Conservation (phyloP, 805 yeast genomes). For the Cyberlindnera xylosilytica region DNA sequence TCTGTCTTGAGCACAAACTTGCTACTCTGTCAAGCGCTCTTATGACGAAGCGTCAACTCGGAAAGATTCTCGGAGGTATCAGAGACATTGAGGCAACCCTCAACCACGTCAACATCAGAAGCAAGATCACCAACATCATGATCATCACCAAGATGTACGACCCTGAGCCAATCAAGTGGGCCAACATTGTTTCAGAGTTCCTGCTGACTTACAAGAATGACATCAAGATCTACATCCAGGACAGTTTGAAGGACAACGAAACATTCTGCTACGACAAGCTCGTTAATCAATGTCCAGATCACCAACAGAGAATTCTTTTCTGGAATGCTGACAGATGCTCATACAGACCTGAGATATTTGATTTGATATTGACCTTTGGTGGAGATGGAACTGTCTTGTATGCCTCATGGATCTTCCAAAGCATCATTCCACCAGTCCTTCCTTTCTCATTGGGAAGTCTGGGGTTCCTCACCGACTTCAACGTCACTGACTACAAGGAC, state of each 20-base stretch:
- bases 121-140: conserved; percentile 26
- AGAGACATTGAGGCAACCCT: conserved; percentile 30
- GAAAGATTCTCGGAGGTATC: conserved; percentile 28
- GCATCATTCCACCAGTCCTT: conserved; percentile 60
- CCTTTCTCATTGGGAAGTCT: conserved; percentile 65
- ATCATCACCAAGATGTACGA: conserved; percentile 31
- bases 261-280: conserved; percentile 13
- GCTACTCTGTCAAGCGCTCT: conserved; percentile 19
- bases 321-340: conserved; percentile 27
- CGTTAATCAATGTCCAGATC: conserved; percentile 5
- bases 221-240: conserved; percentile 22
- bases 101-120: conserved; percentile 27
- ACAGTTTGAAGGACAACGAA: conserved; percentile 11
- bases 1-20: conserved; percentile 18
- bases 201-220: conserved; percentile 19
- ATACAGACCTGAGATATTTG: conserved; percentile 38
- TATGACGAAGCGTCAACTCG: conserved; percentile 27
- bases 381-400: conserved; percentile 72
- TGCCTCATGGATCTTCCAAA: conserved; percentile 59
- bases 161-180: conserved; percentile 29
- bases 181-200: conserved; percentile 22
- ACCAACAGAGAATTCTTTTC: conserved; percentile 17
- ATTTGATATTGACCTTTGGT: conserved; percentile 61
- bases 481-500: conserved; percentile 35
- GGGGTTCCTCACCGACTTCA: conserved; percentile 60